Conservation (phyloP, 2,329 filamentous ascomycete species). For the Berkeleyomyces rouxiae region DNA sequence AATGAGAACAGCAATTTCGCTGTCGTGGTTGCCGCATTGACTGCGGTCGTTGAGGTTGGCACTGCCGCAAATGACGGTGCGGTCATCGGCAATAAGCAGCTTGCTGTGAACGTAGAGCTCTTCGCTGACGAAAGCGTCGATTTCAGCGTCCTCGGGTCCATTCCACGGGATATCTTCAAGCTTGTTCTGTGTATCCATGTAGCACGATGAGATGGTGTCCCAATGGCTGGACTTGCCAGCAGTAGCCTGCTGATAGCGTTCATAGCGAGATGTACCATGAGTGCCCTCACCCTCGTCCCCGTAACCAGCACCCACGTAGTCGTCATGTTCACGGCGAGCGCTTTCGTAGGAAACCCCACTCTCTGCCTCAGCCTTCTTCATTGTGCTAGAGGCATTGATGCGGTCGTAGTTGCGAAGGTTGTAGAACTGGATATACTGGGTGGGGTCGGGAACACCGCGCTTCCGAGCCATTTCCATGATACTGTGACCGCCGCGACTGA, state of each 20-base stretch:
- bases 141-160: conserved; percentile 37
- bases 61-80: conserved; percentile 63
- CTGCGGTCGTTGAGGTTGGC: conserved; percentile 46
- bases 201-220: conserved; percentile 64
- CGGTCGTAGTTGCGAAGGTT: conserved; percentile 74
- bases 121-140: conserved; percentile 45
- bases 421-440: conserved; percentile 66
- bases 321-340: conserved; percentile 47
- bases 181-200: conserved; percentile 63
- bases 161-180: conserved; percentile 43
- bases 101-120: conserved; percentile 50
- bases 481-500: conserved; percentile 58
- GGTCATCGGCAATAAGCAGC: conserved; percentile 66
- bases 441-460: conserved; percentile 52
- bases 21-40: conserved; percentile 71
- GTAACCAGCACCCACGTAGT: conserved; percentile 33
- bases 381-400: conserved; percentile 51
- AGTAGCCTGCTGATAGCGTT: conserved; percentile 56
- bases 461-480: conserved; percentile 57
- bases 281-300: conserved; percentile 22
- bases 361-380: conserved; percentile 41
- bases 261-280: conserved; percentile 33
- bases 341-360: conserved; percentile 53
- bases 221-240: conserved; percentile 23
- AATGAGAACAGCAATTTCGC: conserved; percentile 78